Evolutionary conservation across 805 yeast genomes (phyloP).

Genomic region (Starmerella vitae): DNA sequence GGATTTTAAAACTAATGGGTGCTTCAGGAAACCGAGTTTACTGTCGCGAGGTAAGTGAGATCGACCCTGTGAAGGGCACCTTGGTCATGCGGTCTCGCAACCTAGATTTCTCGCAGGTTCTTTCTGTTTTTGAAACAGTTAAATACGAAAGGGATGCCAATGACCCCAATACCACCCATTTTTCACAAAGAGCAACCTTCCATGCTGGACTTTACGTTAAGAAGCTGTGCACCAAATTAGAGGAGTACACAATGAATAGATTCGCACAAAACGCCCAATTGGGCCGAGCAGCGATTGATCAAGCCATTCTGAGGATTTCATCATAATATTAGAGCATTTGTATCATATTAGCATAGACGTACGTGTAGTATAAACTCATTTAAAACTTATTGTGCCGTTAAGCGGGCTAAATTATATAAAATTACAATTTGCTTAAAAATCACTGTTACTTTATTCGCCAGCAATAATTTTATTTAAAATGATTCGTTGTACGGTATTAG

Average conservation of each 20-base stretch:
- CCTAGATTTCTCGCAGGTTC: constrained; percentile 60
- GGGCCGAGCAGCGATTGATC: constrained; percentile 77
- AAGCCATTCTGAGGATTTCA: constrained; percentile 37
- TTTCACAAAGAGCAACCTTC: constrained; percentile 74
- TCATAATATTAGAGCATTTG: background rate
- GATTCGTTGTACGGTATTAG: too few relatives aligned
- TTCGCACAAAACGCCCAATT: constrained; percentile 74
- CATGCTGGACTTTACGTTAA: constrained; percentile 67
- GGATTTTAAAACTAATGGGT: constrained; percentile 66
- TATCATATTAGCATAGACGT: too few relatives aligned
- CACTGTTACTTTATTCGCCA: too few relatives aligned
- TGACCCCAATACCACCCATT: constrained; percentile 45
- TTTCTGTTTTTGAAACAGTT: constrained; percentile 81
- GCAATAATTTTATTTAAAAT: too few relatives aligned
- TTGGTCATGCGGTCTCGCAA: constrained; percentile 75
- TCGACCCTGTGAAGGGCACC: constrained; percentile 51
- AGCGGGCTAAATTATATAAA: too few relatives aligned
- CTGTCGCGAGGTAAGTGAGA: constrained; percentile 79
- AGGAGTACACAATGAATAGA: constrained; percentile 83
- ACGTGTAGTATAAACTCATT: too few relatives aligned
- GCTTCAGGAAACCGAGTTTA: constrained; percentile 50
- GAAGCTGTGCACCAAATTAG: constrained; percentile 64
- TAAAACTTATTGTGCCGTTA: too few relatives aligned
- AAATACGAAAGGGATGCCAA: constrained; percentile 54
- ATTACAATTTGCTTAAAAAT: too few relatives aligned